Evolutionary conservation across 2,329 filamentous ascomycete species (phyloP), one percentile per base, ranked within the genome.

Genomic region (Amauroascus verrucosus): DNA sequence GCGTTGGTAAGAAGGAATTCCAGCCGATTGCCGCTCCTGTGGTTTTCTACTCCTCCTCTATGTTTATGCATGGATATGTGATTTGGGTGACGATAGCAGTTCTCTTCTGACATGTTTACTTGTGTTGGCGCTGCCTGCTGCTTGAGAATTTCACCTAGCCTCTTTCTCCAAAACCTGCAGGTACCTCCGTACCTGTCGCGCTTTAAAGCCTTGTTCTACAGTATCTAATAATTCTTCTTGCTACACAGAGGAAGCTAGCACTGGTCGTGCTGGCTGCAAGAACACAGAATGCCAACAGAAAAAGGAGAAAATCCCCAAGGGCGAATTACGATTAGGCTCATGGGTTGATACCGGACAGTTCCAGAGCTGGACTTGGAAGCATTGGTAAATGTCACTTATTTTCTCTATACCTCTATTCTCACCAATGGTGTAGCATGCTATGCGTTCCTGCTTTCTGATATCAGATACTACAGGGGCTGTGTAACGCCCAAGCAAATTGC

Each of bases 281-380:
- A 83, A 83, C 64, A 75, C 73, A 4, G 75, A 82, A 58, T 96
- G 91, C 77, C 89, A 89, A 69, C 77, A 85, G 1, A 72, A 71
- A 1, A 74, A 65, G 1, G 65, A 77, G 63, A 95, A 95, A 71
- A 88, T 95, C 64, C 60, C 63, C 24, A 95, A 95, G 72, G 88
- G 84, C 53, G 81, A 88, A 59, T 72, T 95, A 2, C 85, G 91
- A 53, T 79, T 89, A 51, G 91, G 86, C 40, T 78, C 77, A 20
- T 87, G 84, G 75, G 78, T 95, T 58, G 78, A 78, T 7, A 78
- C 84, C 28, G 62, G 74, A 0, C 72, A 74, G 1, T 77, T 83
- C 63, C 79, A 80, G 40, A 77, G 77, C 63, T 95, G 82, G 81
- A 69, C 74, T 54, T 97, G 85, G 83, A 85, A 84, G 65, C 91